phyloP scores from a whole-genome alignment of 495 filamentous ascomycete genomes.

The Trichoderma asperelloides region DNA sequence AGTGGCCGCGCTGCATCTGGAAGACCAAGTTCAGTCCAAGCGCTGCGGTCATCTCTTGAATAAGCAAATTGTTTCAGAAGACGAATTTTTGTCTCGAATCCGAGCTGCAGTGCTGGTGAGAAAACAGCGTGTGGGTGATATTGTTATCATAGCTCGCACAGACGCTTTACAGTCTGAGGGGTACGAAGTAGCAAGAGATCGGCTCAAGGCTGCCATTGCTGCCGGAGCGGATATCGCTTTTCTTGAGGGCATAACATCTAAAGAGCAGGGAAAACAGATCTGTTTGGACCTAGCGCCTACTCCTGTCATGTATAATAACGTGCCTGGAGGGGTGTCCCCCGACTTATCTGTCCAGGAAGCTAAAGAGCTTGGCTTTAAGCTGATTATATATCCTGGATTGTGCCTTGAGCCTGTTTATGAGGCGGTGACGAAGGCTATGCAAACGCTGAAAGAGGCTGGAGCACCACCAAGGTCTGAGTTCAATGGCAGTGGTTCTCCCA shows the following conservation, averaged over 20 bases:
- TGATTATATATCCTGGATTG: conserved; percentile 22
- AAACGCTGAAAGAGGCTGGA: conserved; percentile 32
- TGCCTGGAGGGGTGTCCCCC: conserved; percentile 20
- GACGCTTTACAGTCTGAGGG: conserved; percentile 49
- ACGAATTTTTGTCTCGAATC: conserved; percentile 45
- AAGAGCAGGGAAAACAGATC: conserved; percentile 33
- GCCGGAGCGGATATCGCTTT: conserved; percentile 50
- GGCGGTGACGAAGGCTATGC: conserved; percentile 29
- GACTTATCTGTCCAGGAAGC: conserved; percentile 18
- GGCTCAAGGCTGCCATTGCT: conserved; percentile 30
- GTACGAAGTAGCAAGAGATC: conserved; percentile 44
- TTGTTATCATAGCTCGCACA: conserved; percentile 55
- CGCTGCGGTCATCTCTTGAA: conserved; percentile 47
- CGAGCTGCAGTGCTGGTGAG: conserved; percentile 21
- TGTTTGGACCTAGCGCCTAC: conserved; percentile 18
- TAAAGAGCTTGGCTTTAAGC: conserved; percentile 19
- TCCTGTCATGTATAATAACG: conserved; percentile 23
- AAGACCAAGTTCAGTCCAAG: conserved; percentile 55
- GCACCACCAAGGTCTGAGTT: conserved; percentile 27
- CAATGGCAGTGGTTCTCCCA: conserved; percentile 26
- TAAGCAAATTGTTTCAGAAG: conserved; percentile 44
- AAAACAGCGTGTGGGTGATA: conserved; percentile 26
- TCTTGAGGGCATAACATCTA: conserved; percentile 45
- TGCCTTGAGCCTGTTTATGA: conserved; percentile 33
- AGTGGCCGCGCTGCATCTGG: conserved; percentile 55